Evolutionary conservation across 768 basidiomycete species (phyloP), one percentile per base, ranked within the genome.

Genomic region (Suillus alpinus): DNA sequence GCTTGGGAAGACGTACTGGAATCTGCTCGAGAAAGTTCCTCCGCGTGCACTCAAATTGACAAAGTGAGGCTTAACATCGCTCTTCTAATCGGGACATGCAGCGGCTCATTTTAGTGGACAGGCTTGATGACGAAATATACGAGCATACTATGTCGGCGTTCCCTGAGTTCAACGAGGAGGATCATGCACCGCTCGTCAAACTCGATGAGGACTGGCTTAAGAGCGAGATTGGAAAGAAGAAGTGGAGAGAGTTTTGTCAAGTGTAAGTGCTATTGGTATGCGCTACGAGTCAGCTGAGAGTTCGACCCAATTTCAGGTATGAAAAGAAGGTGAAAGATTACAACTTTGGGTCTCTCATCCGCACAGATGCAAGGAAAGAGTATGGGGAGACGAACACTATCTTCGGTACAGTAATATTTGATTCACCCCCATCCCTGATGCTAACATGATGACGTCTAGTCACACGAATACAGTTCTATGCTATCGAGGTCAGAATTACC

Each of bases 191-290:
- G 39, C 74, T 90, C 18, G 65, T 70, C 51, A 75, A 83, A 66
- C 77, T 98, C 6, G 88, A 96, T 72, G 97, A 99, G 74, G 90
- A 95, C 1, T 86, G 86, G 83, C 88, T 98, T 86, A 99, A 99
- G 82, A 91, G 86, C 62, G 74, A 81, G 1, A 83, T 85, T 9
- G 94, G 92, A 56, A 99, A 99, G 81, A 87, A 88, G 71, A 80
- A 84, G 62, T 99, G 97, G 97, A 80, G 96, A 53, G 83, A 83
- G 14, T 59, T 55, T 57, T 57, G 58, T 39, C 56, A 59, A 39
- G 37, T 26, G 53, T 55, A 18, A 40, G 58, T 37, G 20, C 13
- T 32, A 6, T 26, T 8, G 20, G 9, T 53, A 32, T 32, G 13
- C 18, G 7, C n/a, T 16, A 18, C 32, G 34, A 58, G 20, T 58